Base-by-base conservation (phyloP, 306 rosid species). In the Lathyrus oleraceus region DNA sequence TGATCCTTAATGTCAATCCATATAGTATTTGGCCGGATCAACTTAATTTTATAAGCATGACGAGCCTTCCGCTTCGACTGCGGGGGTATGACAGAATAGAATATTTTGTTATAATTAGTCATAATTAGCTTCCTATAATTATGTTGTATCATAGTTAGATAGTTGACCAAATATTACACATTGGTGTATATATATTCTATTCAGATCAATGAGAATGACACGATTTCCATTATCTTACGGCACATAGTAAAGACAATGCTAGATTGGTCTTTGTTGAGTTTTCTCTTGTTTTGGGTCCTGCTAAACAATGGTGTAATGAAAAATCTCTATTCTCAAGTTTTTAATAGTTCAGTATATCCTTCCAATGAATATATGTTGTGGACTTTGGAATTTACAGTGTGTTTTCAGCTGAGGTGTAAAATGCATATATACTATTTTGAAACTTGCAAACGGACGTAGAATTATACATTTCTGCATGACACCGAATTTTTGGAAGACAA, bases 401-500 rank as follows among this genome's bases (percentile, higher is more conserved):
- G 39, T 16, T 10, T 25, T 47, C 25, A 3, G 12, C 23, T 21
- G 23, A 21, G 23, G 23, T 21, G 23, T 21, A n/a, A 40, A 67
- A 11, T 44, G 14, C 61, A 11, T 21, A 10, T 45, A 39, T 57
- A 64, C 38, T 42, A 23, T 30, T 60, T 28, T 71, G 53, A 62
- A 45, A 53, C 67, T 65, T 59, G 15, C 38, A 45, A 67, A 62
- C 79, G 61, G 44, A 43, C 61, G 17, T 9, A 32, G 64, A 5
- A 5, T 70, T 67, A 15, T 44, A 12, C 40, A 42, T 72, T 67
- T 67, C 79, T 76, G 85, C 81, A 81, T 63, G 85, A 81, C 67
- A 67, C 81, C 0, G 81, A 81, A 12, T 81, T 81, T 78, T 67
- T 81, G 76, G 85, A 81, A 44, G 85, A 81, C 48, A 76, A 63